Evolutionary conservation across 2,329 filamentous ascomycete species (phyloP), one percentile per base, ranked within the genome.

Genomic region (Sclerotinia minor): DNA sequence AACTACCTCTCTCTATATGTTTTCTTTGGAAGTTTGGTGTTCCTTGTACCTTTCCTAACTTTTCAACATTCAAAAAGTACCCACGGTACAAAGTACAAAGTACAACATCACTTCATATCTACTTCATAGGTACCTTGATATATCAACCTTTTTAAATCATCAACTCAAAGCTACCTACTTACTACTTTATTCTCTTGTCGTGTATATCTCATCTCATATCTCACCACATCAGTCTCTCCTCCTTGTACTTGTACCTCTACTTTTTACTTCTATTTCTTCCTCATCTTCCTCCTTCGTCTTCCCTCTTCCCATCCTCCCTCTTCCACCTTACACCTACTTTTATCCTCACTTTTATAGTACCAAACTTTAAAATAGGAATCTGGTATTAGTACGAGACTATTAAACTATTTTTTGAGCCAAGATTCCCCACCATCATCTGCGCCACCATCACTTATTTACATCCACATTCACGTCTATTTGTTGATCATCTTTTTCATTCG

Each of bases 371-470:
- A 63, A 21, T 38, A 50, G 29, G 32, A 24, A 63, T 41, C 38
- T n/a, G 49, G 21, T 50, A 50, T 49, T 58, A 49, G 41, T 65
- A 54, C 49, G 63, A 60, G 45, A 26, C 45, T 38, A n/a, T 50
- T 21, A 38, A 49, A 60, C 44, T 60, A 59, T 66, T 49, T 52
- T 45, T 49, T 17, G 54, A 58, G 44, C 29, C 44, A 66, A 66
- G 64, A 60, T 60, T 66, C 64, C 54, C 57, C 65, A 67, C 55
- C 47, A 63, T 44, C 57, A 21, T 61, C 65, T 67, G 57, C 65
- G 65, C 65, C 65, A 67, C 64, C 65, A 63, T 63, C 59, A 38
- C 59, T n/a, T 63, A 38, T 47, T 15, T 50, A 24, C 57, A 29
- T 60, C 58, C 58, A 60, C 58, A 60, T 17, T 45, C 58, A 35